Evolutionary conservation across 139 green algal genomes (phyloP), one percentile per base, ranked within the genome.

Genomic region (Monoraphidium neglectum): DNA sequence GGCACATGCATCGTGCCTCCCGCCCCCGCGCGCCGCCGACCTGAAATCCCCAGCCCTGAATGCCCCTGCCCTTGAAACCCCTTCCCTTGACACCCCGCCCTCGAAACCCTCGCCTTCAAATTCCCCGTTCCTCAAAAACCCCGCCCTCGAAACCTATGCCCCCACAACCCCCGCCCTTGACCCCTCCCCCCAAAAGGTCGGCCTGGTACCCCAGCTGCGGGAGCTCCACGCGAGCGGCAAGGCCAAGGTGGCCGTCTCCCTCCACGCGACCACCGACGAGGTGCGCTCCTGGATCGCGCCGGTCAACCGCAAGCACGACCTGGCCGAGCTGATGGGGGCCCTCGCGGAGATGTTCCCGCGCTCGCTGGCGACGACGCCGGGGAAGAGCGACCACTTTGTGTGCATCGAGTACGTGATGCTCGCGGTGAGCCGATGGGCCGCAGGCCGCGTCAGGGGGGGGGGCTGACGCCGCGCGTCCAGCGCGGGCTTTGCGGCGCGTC

Each of bases 401-500:
- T 80, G 98, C 24, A 88, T 98, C 24, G 94, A 97, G 84, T 97
- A 98, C 86, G 88, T 93, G 30, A 92, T 98, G 91, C 88, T 98
- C 43, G 43, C 8, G 43, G 43, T 51, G 12, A 8, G 43, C 43
- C n/a, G n/a, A n/a, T n/a, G n/a, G n/a, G n/a, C n/a, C n/a, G n/a
- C n/a, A n/a, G n/a, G n/a, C n/a, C n/a, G n/a, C n/a, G n/a, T n/a
- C n/a, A n/a, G n/a, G n/a, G n/a, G n/a, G n/a, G n/a, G n/a, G n/a
- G n/a, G n/a, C n/a, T n/a, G n/a, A n/a, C n/a, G n/a, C n/a, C n/a
- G n/a, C n/a, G n/a, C n/a, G n/a, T n/a, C n/a, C n/a, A n/a, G n/a
- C n/a, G n/a, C n/a, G n/a, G n/a, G n/a, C n/a, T n/a, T n/a, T n/a
- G n/a, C n/a, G n/a, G n/a, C n/a, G n/a, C n/a, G n/a, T n/a, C n/a